Conservation (phyloP, 2,329 filamentous ascomycete genomes). For the Magnaporthiopsis poae region DNA sequence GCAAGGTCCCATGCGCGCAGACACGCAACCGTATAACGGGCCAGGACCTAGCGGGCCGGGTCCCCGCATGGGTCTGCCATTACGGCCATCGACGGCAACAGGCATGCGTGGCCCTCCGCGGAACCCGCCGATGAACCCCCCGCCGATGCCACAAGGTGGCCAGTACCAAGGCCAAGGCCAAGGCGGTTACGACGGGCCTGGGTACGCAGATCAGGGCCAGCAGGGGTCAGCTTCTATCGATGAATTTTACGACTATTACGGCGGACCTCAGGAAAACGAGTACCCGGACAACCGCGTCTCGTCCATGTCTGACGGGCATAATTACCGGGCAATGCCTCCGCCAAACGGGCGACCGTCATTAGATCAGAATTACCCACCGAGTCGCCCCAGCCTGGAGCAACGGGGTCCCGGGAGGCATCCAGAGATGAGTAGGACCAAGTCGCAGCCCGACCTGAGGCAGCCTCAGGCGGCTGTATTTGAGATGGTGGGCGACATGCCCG, state of each 20-base stretch:
- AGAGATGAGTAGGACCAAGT: slow-evolving; percentile 51
- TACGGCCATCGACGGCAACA: slow-evolving; percentile 45
- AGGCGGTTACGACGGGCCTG: slow-evolving; percentile 22
- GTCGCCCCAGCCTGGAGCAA: slow-evolving; percentile 11
- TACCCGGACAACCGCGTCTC: slow-evolving; percentile 21
- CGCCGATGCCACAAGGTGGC: slow-evolving; percentile 22
- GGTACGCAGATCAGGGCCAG: slow-evolving; percentile 25
- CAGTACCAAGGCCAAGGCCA: slow-evolving; percentile 22
- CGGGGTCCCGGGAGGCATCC: slow-evolving; percentile 40
- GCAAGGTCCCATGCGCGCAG: slow-evolving; percentile 25
- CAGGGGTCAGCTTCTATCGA: slow-evolving; percentile 31
- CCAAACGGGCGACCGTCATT: slow-evolving; percentile 31
- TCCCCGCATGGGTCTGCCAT: slow-evolving; percentile 35
- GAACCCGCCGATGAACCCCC: slow-evolving; percentile 32
- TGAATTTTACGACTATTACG: slow-evolving; percentile 47
- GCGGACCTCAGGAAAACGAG: slow-evolving; percentile 27
- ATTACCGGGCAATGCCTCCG: slow-evolving; percentile 32
- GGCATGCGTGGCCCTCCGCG: slow-evolving; percentile 44
- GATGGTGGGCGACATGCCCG: slow-evolving; percentile 56
- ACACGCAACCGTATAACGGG: slow-evolving; percentile 37
- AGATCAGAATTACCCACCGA: slow-evolving; percentile 37
- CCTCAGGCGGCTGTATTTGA: slow-evolving; percentile 63
- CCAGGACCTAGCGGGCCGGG: slow-evolving; percentile 37
- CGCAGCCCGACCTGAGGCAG: slow-evolving; percentile 56
- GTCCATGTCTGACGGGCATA: slow-evolving; percentile 25